Evolutionary conservation across 169 alveolate species (phyloP).

Genomic region (Eimeria acervulina): DNA sequence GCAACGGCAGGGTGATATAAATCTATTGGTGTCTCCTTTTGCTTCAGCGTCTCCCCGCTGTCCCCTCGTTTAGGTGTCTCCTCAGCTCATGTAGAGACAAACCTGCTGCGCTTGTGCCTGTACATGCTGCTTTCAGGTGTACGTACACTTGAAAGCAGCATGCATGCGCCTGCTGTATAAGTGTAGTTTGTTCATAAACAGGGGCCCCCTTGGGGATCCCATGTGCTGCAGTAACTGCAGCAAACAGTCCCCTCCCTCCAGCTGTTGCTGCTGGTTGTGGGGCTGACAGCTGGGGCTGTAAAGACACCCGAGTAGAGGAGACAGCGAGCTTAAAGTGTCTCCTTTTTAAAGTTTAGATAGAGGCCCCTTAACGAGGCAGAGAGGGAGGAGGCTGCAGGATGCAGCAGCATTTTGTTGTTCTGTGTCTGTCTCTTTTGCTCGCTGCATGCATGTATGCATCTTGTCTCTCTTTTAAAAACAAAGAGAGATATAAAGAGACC

Average conservation of each 20-base stretch:
- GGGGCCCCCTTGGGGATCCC: background rate
- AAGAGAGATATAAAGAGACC: too few relatives aligned
- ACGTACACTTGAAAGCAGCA: slow-evolving; percentile 19
- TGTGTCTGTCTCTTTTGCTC: too few relatives aligned
- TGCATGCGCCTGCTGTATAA: background rate
- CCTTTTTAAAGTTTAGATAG: too few relatives aligned
- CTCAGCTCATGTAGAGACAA: background rate
- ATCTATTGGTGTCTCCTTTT: background rate
- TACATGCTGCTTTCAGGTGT: background rate
- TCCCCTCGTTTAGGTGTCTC: background rate
- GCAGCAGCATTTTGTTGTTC: too few relatives aligned
- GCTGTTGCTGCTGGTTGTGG: background rate
- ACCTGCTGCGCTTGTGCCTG: too few relatives aligned
- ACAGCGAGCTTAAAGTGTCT: background rate
- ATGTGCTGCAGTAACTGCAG: background rate
- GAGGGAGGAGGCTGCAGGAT: too few relatives aligned
- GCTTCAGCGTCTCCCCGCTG: background rate
- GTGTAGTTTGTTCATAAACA: too few relatives aligned
- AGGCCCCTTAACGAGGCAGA: too few relatives aligned
- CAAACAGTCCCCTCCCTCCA: background rate
- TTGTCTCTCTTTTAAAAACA: too few relatives aligned
- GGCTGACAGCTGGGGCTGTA: background rate
- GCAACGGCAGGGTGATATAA: background rate
- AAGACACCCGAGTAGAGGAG: background rate
- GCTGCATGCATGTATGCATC: too few relatives aligned